These are phyloP conservation scores for Phytophthora litchii DNA, from an alignment of 352 stramenopile genomes.

Conservation along the genomic window DNA sequence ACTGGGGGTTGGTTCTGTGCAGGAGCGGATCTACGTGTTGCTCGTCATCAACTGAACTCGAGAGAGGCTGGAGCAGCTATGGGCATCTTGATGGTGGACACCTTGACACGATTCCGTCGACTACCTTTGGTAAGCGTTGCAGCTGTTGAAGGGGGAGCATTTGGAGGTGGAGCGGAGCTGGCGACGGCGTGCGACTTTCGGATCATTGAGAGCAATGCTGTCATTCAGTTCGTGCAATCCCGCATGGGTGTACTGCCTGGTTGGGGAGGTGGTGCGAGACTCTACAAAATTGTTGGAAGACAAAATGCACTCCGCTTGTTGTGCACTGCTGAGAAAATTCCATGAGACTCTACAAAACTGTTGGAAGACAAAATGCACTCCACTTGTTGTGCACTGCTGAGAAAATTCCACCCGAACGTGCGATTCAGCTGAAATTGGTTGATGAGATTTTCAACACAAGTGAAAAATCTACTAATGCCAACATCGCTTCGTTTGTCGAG, in stretches of 20 bases:
- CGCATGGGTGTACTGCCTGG: conserved; percentile 79
- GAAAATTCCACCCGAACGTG: conserved; percentile 47
- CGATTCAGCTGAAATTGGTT: conserved; percentile 60
- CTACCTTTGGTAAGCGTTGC: conserved; percentile 79
- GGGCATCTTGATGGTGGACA: conserved; percentile 74
- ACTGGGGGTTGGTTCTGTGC: conserved; percentile 79
- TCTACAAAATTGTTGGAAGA: conserved; percentile 77
- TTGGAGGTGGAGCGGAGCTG: conserved; percentile 85
- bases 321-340: conserved; percentile 67
- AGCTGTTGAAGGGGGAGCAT: conserved; percentile 71
- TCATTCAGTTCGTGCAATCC: conserved; percentile 84
- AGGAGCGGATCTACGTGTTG: conserved; percentile 77
- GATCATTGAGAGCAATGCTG: conserved; percentile 52
- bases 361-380: conserved; percentile 72
- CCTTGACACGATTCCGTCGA: conserved; percentile 67
- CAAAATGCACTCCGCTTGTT: conserved; percentile 74
- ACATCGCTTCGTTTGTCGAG: conserved; percentile 47
- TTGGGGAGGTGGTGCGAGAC: conserved; percentile 76
- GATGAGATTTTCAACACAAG: conserved; percentile 56
- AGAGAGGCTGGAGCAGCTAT: conserved; percentile 60
- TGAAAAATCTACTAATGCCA: conserved; percentile 25
- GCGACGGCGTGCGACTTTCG: conserved; percentile 83
- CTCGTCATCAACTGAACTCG: conserved; percentile 74
- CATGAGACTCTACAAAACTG: conserved; percentile 72
- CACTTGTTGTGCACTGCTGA: conserved; percentile 72